Percentiles rank a stretch among this genome's conserved stretches.
Evolutionary conservation across 192 early-diverging fungal species (phyloP).

Genomic region (Coemansia sp.): DNA sequence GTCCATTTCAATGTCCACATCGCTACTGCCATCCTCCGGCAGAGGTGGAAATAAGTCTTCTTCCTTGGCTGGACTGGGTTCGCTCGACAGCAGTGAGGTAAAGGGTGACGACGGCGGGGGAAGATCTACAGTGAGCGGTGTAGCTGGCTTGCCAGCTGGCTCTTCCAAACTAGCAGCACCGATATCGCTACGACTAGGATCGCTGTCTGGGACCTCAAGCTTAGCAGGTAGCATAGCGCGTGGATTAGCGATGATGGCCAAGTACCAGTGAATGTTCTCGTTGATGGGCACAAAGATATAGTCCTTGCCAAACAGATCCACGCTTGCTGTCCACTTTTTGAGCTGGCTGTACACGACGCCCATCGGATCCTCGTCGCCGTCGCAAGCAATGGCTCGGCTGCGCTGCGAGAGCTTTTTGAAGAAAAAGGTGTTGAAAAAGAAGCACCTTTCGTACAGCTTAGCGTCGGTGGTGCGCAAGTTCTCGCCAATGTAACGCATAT

Average conservation of each 20-base stretch:
- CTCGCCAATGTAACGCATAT: constrained; percentile 66
- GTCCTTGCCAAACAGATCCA: constrained; percentile 76
- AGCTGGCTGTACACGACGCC: constrained; percentile 65
- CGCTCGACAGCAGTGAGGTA: background rate
- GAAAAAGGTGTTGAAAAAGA: constrained; percentile 89
- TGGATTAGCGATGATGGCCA: constrained; percentile 79
- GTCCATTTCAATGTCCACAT: constrained; percentile 24
- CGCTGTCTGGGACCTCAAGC: background rate
- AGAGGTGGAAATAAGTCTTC: background rate
- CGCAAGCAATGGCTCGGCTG: background rate
- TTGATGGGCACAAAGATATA: constrained; percentile 88
- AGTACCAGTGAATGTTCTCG: constrained; percentile 92
- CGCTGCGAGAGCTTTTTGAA: constrained; percentile 70
- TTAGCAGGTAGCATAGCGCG: constrained; percentile 42
- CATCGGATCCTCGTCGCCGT: constrained; percentile 29
- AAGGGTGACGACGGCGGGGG: background rate
- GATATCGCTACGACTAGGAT: background rate
- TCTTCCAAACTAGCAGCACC: background rate
- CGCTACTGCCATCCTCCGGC: background rate
- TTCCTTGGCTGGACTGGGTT: background rate
- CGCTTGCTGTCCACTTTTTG: constrained; percentile 76
- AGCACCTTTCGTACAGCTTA: constrained; percentile 60
- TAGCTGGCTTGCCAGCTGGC: background rate
- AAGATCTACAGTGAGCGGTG: background rate
- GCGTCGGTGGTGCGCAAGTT: constrained; percentile 48